These are phyloP conservation scores for Choanephora cucurbitarum DNA, from an alignment of 371 early-diverging fungal genomes.

Conservation along the genomic window DNA sequence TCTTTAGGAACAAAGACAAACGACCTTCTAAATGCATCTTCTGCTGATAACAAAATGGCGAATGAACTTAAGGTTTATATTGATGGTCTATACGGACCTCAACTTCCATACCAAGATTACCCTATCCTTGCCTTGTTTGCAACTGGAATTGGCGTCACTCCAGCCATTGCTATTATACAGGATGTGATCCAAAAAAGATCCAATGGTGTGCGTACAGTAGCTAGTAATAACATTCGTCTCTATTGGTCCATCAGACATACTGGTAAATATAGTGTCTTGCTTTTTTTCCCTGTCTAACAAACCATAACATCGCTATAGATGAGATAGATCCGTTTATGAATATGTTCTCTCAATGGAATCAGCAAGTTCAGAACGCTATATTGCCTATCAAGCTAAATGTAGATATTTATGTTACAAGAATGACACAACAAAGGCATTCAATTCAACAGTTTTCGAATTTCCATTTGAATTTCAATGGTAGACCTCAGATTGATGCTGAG, in stretches of 20 bases:
- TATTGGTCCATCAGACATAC: conserved; percentile 36
- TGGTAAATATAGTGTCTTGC: conserved; percentile 18
- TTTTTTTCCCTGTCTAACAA: not conserved
- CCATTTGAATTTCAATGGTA: conserved; percentile 21
- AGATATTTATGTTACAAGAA: conserved; percentile 34
- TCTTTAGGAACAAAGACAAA: conserved; percentile 38
- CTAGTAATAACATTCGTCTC: conserved; percentile 36
- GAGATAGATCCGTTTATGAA: conserved; percentile 33
- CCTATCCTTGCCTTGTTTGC: conserved; percentile 32
- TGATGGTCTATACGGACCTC: conserved; percentile 49
- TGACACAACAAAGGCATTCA: conserved; percentile 15
- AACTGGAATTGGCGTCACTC: conserved; percentile 48
- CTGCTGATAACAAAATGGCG: not conserved
- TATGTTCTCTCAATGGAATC: conserved; percentile 18
- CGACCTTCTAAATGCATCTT: conserved; percentile 14
- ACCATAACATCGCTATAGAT: too few relatives aligned
- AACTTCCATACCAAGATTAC: conserved; percentile 41
- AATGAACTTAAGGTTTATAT: conserved; percentile 30
- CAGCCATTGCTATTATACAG: conserved; percentile 41
- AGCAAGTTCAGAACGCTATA: conserved; percentile 15
- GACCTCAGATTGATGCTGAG: conserved; percentile 26
- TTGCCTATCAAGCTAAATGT: conserved; percentile 22
- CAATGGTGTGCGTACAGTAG: conserved; percentile 32
- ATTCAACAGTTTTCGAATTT: conserved; percentile 14
- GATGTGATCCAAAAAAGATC: conserved; percentile 37